Percentiles rank a stretch among this genome's conserved stretches.
These are phyloP conservation scores for Dentipellis fragilis DNA, from an alignment of 768 basidiomycete species.

Conservation along the genomic window DNA sequence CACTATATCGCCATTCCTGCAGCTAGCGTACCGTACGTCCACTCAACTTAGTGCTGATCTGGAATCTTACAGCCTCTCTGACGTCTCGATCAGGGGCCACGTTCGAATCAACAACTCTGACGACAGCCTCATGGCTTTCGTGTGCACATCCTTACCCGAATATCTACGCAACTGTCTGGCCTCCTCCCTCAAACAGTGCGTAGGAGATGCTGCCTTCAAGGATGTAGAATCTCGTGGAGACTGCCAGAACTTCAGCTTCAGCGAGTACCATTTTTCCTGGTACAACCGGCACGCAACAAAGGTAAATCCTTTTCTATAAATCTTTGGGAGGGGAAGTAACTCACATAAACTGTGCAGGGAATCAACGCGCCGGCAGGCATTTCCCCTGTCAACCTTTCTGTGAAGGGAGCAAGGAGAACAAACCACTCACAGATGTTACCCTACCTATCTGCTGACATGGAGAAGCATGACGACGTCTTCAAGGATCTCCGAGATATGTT, in stretches of 20 bases:
- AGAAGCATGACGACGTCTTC: not conserved
- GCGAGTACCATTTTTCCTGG: not conserved
- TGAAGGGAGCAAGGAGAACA: not conserved
- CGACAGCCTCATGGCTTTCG: not conserved
- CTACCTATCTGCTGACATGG: not conserved
- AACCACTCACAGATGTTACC: not conserved
- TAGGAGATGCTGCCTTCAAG: not conserved
- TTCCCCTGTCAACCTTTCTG: not conserved
- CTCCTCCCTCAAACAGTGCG: not conserved
- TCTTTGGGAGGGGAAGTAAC: too few relatives aligned
- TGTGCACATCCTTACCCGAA: not conserved
- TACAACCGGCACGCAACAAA: not conserved
- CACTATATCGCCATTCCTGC: not conserved
- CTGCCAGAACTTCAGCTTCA: not conserved
- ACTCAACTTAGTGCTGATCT: not conserved
- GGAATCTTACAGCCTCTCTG: not conserved
- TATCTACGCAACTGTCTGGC: not conserved
- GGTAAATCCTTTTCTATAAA: not conserved
- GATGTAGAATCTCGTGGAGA: too few relatives aligned
- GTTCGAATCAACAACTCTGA: not conserved
- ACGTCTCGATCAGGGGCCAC: not conserved
- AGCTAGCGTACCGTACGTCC: not conserved
- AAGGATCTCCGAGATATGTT: not conserved
- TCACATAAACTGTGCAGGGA: not conserved
- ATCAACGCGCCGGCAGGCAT: not conserved